Evolutionary conservation across 1,139 yeast species (phyloP), one percentile per base, ranked within the genome.

Genomic region (Diutina mesorugosa): DNA sequence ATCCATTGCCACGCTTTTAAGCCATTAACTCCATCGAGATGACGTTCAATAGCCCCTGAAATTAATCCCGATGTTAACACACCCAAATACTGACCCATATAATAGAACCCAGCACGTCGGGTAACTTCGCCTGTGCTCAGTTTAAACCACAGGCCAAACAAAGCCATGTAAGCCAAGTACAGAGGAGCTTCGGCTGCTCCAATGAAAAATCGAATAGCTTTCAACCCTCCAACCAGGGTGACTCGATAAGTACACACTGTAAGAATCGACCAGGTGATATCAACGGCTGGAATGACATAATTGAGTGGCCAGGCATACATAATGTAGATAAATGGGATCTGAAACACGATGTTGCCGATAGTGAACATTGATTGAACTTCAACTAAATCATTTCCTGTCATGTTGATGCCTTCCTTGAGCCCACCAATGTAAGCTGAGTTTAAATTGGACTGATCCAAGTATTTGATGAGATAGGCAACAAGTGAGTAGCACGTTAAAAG

Each of bases 341-440:
- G 87, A 67, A 80, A 83, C 26, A 85, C 69, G 47, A 81, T 76
- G 60, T 79, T 76, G 57, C 88, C 90, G 56, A 81, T 77, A 53
- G 71, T 76, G 67, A 78, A 84, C 65, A 83, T 67, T 28, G 79
- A 81, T 62, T 80, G 84, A 5, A 87, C 81, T 63, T 81, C 71
- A 58, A 80, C 83, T 66, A 81, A 78, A 62, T 85, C 87, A 61
- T 83, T 83, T n/a, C 88, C 88, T 60, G 74, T 67, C 81, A 87
- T 79, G 41, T 74, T 71, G 51, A 86, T 70, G 56, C 76, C 83
- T 62, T 81, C 81, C 60, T 79, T 72, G 76, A 86, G 74, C 10
- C 85, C 84, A 16, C 85, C 79, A 53, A 84, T 83, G 65, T 85
- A 86, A n/a, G 90, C 90, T 64, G 81, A 83, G 57, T 81, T 79